phyloP scores from a whole-genome alignment of 2,329 filamentous ascomycete species.

The Penicillium sp. region DNA sequence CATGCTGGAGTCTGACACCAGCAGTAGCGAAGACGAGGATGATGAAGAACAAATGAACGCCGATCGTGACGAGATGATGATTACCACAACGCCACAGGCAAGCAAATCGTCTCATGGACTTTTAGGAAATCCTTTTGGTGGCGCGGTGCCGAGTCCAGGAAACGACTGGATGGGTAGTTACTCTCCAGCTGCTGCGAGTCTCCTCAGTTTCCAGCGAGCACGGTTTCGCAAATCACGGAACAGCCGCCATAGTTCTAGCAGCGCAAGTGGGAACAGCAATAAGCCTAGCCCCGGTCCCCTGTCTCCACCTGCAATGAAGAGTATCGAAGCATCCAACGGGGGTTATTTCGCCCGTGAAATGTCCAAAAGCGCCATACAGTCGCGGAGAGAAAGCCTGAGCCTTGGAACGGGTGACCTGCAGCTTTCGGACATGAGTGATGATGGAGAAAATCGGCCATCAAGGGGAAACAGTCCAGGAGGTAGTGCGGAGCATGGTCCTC shows the following conservation, averaged over 20 bases:
- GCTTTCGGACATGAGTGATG: constrained; percentile 74
- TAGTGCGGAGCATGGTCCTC: constrained; percentile 57
- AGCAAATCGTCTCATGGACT: constrained; percentile 51
- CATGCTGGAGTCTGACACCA: constrained; percentile 75
- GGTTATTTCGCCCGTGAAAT: constrained; percentile 55
- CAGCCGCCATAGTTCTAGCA: constrained; percentile 64
- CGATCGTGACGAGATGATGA: constrained; percentile 70
- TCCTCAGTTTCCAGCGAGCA: constrained; percentile 72
- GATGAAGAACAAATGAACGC: constrained; percentile 61
- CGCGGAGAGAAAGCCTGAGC: constrained; percentile 81
- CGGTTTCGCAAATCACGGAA: constrained; percentile 55
- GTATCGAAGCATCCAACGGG: constrained; percentile 49
- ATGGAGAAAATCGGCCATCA: constrained; percentile 55
- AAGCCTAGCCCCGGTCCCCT: constrained; percentile 66
- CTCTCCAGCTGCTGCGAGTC: constrained; percentile 68
- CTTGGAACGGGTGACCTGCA: constrained; percentile 86
- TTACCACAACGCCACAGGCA: constrained; percentile 72
- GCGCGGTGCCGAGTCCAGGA: constrained; percentile 50
- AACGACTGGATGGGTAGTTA: constrained; percentile 60
- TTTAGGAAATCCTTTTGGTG: constrained; percentile 40
- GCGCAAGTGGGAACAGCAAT: constrained; percentile 66
- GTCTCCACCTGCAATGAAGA: constrained; percentile 67
- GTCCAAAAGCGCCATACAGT: constrained; percentile 45
- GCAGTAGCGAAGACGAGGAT: constrained; percentile 61
- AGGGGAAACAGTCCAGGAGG: constrained; percentile 42